Conservation (phyloP, 139 green algal species). For the Nannochloris sp. region DNA sequence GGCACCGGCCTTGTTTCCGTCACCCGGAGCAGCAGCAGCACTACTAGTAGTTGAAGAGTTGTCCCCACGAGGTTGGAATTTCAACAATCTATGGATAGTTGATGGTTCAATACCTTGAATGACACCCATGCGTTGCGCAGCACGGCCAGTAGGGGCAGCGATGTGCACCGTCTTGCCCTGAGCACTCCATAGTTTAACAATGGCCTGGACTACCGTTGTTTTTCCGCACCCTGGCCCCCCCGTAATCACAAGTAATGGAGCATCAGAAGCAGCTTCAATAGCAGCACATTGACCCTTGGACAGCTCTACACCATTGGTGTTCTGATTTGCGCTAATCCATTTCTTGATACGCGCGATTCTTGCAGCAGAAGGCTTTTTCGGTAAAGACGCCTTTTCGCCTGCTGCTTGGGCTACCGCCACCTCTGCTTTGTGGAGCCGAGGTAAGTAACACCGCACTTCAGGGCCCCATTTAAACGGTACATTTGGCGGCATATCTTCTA, state of each 20-base stretch:
- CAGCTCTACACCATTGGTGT: slow-evolving; percentile 18
- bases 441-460: slow-evolving; percentile 19
- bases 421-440: slow-evolving; percentile 18
- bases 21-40: neutral
- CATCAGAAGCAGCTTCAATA: slow-evolving; percentile 27
- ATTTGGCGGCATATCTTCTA: neutral
- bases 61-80: slow-evolving; percentile 23
- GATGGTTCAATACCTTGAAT: slow-evolving; percentile 17
- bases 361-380: neutral
- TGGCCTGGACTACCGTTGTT: slow-evolving; percentile 42
- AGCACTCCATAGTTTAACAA: slow-evolving; percentile 44
- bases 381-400: neutral
- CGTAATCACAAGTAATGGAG: slow-evolving; percentile 56
- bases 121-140: slow-evolving; percentile 48
- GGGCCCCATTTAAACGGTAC: slow-evolving; percentile 5
- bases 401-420: neutral
- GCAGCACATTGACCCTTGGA: slow-evolving; percentile 40
- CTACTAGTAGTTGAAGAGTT: neutral
- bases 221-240: slow-evolving; percentile 68
- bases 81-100: slow-evolving; percentile 69
- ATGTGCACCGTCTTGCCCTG: slow-evolving; percentile 40
- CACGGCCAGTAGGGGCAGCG: slow-evolving; percentile 58
- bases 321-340: slow-evolving; percentile 22
- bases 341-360: neutral
- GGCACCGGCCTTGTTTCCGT: neutral